A percentile compares a stretch with the other conserved stretches of the same genome.
Conservation (phyloP, 805 yeast genomes). For the Peterozyma toletana region DNA sequence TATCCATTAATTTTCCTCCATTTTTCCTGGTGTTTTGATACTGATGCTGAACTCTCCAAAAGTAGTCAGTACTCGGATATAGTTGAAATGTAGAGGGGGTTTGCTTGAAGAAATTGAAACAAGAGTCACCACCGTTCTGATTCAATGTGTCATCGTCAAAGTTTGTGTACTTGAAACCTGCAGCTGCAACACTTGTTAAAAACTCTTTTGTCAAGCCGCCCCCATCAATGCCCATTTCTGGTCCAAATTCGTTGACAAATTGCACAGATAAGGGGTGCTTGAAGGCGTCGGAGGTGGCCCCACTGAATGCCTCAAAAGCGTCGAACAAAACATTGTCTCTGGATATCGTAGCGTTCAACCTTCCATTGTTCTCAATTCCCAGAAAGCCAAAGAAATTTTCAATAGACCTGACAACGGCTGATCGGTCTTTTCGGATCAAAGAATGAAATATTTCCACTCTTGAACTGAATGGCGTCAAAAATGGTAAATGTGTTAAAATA, state of each 20-base stretch:
- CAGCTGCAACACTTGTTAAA: conserved; percentile 61
- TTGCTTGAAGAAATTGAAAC: conserved; percentile 29
- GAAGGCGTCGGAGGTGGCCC: conserved; percentile 41
- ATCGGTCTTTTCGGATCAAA: conserved; percentile 34
- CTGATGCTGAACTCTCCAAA: conserved; percentile 18
- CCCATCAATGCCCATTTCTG: conserved; percentile 92
- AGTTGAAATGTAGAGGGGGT: conserved; percentile 48
- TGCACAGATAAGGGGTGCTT: conserved; percentile 55
- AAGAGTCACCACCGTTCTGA: background rate
- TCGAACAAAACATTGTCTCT: conserved; percentile 71
- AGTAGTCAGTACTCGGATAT: conserved; percentile 61
- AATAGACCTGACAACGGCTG: conserved; percentile 55
- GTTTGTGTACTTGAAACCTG: conserved; percentile 46
- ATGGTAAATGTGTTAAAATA: conserved; percentile 62
- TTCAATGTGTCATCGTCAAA: conserved; percentile 8
- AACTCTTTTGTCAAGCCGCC: conserved; percentile 95
- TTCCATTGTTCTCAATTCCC: conserved; percentile 7
- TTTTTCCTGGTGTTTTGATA: conserved; percentile 17
- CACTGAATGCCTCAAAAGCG: conserved; percentile 55
- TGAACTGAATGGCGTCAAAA: conserved; percentile 66
- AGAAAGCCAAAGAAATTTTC: conserved; percentile 39
- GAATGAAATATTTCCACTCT: conserved; percentile 69
- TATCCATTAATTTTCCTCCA: conserved; percentile 15
- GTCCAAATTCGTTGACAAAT: conserved; percentile 67
- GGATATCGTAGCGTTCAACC: conserved; percentile 46